Base-by-base conservation (phyloP, 176 grass and related monocot species). In the Raddia distichophylla region DNA sequence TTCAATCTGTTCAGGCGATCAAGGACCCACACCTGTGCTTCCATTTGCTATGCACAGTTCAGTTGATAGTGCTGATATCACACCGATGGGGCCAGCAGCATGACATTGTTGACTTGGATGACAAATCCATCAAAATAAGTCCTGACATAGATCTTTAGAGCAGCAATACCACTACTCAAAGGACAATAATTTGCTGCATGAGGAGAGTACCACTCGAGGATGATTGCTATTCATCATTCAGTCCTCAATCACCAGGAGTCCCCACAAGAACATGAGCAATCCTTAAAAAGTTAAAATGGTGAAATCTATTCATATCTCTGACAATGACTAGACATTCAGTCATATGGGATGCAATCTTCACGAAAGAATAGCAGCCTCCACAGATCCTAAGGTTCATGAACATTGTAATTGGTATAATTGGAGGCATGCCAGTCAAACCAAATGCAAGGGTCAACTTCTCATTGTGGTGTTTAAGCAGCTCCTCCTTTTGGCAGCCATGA, bases 251-350 rank as follows among this genome's bases (percentile, higher is more conserved):
- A 76, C 84, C 74, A 90, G 74, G 83, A 87, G 68, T 69, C 89
- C 73, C 87, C 84, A 80, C 89, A 89, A 46, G 89, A 94, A 82
- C 73, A 94, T 45, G 37, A 82, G 69, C 81, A 74, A 83, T 81
- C 40, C 69, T 82, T 91, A 74, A 91, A 91, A 80, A 76, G 87
- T 82, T 91, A 74, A 91, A 91, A 80, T 80, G 87, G 20, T 85
- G 87, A 80, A 91, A 85, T 61, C 77, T 50, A 85, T 89, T 80
- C 35, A 77, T 82, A 72, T 80, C 75, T 79, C 66, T 64, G 70
- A 74, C 57, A 49, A 83, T 34, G 43, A 80, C 76, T 51, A 82
- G 63, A 66, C 56, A 75, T 58, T 70, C 58, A 27, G 32, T 83
- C 45, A 85, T 78, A 60, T 8, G 43, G 35, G 87, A 79, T 61